Base-by-base conservation (phyloP, 2,329 filamentous ascomycete species). In the Myrmaecium sp. region DNA sequence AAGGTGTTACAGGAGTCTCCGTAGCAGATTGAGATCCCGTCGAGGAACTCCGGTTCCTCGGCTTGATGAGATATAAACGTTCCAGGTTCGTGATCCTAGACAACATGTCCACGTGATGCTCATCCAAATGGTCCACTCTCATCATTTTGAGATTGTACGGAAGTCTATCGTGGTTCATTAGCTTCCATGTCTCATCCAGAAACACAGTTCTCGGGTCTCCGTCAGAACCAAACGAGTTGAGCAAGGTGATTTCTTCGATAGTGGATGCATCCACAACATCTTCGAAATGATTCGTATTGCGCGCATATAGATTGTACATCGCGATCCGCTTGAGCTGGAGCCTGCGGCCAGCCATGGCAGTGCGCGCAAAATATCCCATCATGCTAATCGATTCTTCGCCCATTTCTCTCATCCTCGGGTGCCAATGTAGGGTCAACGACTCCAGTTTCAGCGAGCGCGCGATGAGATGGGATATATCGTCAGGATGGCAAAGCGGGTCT, bases 401-500 rank as follows among this genome's bases (percentile, higher is more conserved):
- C 17, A 51, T 55, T 18, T 62, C 57, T 14, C 68, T 56, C 65
- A 74, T 74, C 2, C 69, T 62, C 4, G 68, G 66, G 15, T 58
- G 68, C 58, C 66, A 74, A 38, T 74, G 67, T 32, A 74, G 33
- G 28, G 54, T 62, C 5, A 74, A 44, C 17, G 65, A 62, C 21
- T 58, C 51, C 4, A 74, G 47, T 27, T 64, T 64, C 33, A 55
- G 60, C 4, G 64, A 62, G n/a, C 59, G 52, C 9, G 57, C 44
- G 5, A 74, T 45, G 9, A 74, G 46, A 13, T 63, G 50, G 9
- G 66, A 66, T 6, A 74, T 60, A 36, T 73, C 69, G 43, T 74
- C 69, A 0, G 66, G 66, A 37, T 71, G 70, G 46, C 69, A 74
- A 6, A 74, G 52, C 1, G 69, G 69, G 30, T 74, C 69, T 27